These are phyloP conservation scores for Macrophomina tecta DNA, from an alignment of 2,329 filamentous ascomycete genomes.

Conservation along the genomic window DNA sequence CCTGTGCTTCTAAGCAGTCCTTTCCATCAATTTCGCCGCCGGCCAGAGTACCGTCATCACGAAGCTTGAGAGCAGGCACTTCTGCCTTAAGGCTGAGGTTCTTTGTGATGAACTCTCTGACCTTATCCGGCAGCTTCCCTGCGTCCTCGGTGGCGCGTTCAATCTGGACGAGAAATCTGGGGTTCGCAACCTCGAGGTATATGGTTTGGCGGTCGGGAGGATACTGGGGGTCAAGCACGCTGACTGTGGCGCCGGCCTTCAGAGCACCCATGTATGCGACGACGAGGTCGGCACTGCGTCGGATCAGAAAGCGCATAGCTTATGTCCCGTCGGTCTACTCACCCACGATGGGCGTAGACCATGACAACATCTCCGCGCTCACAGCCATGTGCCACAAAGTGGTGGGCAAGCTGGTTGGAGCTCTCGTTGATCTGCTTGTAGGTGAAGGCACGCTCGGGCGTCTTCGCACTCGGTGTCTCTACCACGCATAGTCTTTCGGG, in stretches of 20 bases:
- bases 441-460: conserved; percentile 72
- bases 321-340: neutral
- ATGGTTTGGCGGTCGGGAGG: conserved; percentile 81
- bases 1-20: conserved; percentile 68
- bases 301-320: conserved; percentile 9
- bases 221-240: conserved; percentile 78
- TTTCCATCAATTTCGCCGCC: conserved; percentile 70
- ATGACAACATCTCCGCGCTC: conserved; percentile 87
- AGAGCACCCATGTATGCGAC: conserved; percentile 79
- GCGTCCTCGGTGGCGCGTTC: conserved; percentile 72
- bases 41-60: conserved; percentile 72
- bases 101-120: conserved; percentile 71
- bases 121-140: conserved; percentile 66
- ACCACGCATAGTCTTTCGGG: conserved; percentile 73
- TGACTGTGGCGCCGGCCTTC: conserved; percentile 65
- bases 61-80: conserved; percentile 74
- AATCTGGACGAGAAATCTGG: conserved; percentile 74
- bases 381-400: conserved; percentile 75
- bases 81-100: conserved; percentile 75
- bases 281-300: conserved; percentile 68
- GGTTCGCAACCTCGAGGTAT: conserved; percentile 80
- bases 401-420: conserved; percentile 79
- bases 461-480: conserved; percentile 62
- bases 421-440: conserved; percentile 88
- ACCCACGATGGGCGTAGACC: conserved; percentile 81